Evolutionary conservation across 2,329 filamentous ascomycete genomes (phyloP), one percentile per base, ranked within the genome.

Genomic region (Zasmidium angulare): DNA sequence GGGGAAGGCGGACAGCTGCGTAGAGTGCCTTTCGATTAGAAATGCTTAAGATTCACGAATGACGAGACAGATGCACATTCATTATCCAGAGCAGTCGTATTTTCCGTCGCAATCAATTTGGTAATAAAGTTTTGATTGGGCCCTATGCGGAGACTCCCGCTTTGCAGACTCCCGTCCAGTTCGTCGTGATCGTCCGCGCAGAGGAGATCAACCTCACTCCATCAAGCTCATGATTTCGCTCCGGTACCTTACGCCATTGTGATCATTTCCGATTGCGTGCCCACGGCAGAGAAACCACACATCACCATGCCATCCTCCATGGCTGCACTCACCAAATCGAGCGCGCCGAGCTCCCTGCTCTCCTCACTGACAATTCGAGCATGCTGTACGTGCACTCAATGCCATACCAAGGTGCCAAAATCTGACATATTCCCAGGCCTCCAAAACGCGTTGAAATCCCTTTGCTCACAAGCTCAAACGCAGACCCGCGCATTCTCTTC

Each of bases 11-110:
- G 86, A 60, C 77, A 79, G 17, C 73, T 96, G 67, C 84, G 91
- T 64, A 84, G 90, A 67, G 87, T 96, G 68, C 91, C 91, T 0
- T 96, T 96, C 75, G 92, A 90, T 75, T 43, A 43, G 36, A 43
- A 17, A 43, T 19, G 7, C 29, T 36, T 14, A 43, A 10, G 22
- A 11, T 29, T 46, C 46, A 50, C 6, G 24, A 12, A n/a, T 29
- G 4, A 29, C 26, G 26, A 29, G 26, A 29, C 26, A 29, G 11
- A 4, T 6, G 26, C 26, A 11, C 26, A 6, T 29, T 29, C 11
- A 11, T 6, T 4, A 29, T 6, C 4, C 26, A 4, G 11, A 29
- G 26, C 4, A 29, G 26, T 29, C 11, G 26, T 29, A 4, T 29
- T 29, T 4, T 29, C 11, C 6, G 26, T 29, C 26, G 4, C 11